Evolutionary conservation across 2,329 filamentous ascomycete genomes (phyloP).

Genomic region (Zymoseptoria tritici): DNA sequence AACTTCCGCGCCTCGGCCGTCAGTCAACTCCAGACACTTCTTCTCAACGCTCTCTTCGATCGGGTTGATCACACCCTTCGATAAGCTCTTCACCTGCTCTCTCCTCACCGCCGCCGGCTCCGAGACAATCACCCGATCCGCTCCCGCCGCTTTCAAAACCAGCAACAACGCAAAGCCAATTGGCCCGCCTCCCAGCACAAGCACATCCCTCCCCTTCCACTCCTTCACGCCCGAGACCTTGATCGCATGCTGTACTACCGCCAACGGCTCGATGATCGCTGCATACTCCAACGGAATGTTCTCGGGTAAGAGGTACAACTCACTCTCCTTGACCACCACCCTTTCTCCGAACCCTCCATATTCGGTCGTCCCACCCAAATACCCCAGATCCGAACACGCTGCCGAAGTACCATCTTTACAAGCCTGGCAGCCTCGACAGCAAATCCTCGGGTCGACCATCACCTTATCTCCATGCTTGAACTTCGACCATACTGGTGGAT

Average conservation of each 20-base stretch:
- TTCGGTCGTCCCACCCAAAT: conserved; percentile 14
- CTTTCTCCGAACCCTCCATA: conserved; percentile 18
- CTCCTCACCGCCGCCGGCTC: conserved; percentile 16
- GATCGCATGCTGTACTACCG: conserved; percentile 17
- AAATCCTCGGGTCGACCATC: conserved; percentile 20
- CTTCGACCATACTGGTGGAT: conserved; percentile 6
- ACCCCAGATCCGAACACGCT: conserved; percentile 15
- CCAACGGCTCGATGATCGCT: conserved; percentile 19
- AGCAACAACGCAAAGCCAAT: conserved; percentile 18
- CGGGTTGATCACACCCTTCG: conserved; percentile 15
- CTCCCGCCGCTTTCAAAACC: conserved; percentile 14
- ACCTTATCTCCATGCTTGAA: conserved; percentile 15
- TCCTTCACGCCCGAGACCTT: conserved; percentile 10
- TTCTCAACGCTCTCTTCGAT: conserved; percentile 12
- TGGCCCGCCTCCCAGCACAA: conserved; percentile 20
- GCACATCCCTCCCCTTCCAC: conserved; percentile 11
- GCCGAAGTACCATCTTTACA: conserved; percentile 13
- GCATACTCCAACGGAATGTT: conserved; percentile 14
- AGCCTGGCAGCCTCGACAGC: conserved; percentile 13
- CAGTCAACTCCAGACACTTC: conserved; percentile 9
- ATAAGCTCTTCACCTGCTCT: conserved; percentile 10
- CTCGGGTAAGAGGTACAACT: conserved; percentile 12
- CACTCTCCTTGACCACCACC: conserved; percentile 8
- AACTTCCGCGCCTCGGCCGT: conserved; percentile 14
- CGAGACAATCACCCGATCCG: conserved; percentile 9